Percentiles rank a stretch among this genome's conserved stretches.
Evolutionary conservation across 2,329 filamentous ascomycete species (phyloP).

Genomic region (Aspergillus sergii): DNA sequence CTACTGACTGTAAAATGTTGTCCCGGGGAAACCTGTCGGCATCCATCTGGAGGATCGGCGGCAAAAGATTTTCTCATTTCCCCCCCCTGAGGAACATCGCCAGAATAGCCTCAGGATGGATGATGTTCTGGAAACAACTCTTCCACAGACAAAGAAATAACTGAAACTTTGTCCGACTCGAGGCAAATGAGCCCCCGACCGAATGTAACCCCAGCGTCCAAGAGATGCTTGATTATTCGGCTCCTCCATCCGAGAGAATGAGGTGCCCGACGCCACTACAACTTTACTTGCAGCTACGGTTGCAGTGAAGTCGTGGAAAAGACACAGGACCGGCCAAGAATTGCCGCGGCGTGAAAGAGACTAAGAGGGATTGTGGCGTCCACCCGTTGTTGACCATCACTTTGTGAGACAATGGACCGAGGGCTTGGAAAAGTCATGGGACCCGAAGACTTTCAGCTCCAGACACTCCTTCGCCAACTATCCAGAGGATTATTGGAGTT

Average conservation of each 20-base stretch:
- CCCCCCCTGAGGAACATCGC: too few relatives aligned
- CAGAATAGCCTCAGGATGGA: neutral
- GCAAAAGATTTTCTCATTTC: neutral
- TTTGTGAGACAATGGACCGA: neutral
- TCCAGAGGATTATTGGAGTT: neutral
- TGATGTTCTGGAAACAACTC: neutral
- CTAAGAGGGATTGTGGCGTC: neutral
- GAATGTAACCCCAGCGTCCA: neutral
- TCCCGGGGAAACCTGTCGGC: neutral
- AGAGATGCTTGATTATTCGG: conserved; percentile 6
- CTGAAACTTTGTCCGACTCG: neutral
- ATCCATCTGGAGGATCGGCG: neutral
- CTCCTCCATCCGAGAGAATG: neutral
- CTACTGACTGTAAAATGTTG: too few relatives aligned
- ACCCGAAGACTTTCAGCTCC: neutral
- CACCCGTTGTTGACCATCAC: neutral
- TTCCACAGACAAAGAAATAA: neutral
- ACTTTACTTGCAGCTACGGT: neutral
- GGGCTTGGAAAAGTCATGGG: neutral
- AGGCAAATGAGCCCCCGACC: neutral
- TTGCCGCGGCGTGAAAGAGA: neutral
- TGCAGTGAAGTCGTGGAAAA: neutral
- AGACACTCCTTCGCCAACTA: too few relatives aligned
- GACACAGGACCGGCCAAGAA: neutral
- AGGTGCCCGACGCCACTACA: neutral